Percentiles rank a stretch among this genome's conserved stretches.
phyloP scores from a whole-genome alignment of 768 basidiomycete genomes.

The Gyrodon lividus region DNA sequence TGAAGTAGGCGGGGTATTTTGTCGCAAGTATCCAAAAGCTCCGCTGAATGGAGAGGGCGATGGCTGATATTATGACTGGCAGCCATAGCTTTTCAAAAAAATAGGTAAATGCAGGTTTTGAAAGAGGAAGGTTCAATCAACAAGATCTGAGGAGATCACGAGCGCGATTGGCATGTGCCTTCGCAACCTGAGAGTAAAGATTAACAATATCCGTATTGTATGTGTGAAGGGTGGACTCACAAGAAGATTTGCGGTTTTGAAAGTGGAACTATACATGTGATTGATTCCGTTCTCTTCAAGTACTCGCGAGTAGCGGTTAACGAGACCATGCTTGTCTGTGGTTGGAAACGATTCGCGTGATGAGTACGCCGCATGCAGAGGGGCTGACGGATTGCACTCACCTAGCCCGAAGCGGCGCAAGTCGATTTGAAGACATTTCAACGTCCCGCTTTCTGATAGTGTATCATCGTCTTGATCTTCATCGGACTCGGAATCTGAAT shows the following conservation, averaged over 20 bases:
- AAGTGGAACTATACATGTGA: conserved; percentile 85
- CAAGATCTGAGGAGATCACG: conserved; percentile 58
- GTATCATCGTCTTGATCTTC: conserved; percentile 37
- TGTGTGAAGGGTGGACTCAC: conserved; percentile 37
- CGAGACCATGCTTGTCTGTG: conserved; percentile 74
- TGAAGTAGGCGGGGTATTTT: conserved; percentile 16
- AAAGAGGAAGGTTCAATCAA: conserved; percentile 32
- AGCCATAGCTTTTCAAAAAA: conserved; percentile 1
- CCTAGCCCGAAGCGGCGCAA: conserved; percentile 70
- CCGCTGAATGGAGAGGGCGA: not conserved
- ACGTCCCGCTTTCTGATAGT: conserved; percentile 36
- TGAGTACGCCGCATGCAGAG: not conserved
- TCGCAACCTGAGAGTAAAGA: conserved; percentile 45
- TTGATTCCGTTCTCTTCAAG: conserved; percentile 74
- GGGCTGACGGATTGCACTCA: conserved; percentile 28
- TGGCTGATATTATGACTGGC: not conserved
- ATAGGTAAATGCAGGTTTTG: not conserved
- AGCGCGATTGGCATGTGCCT: conserved; percentile 55
- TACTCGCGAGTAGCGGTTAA: conserved; percentile 72
- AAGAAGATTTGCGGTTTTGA: conserved; percentile 77
- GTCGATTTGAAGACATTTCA: conserved; percentile 77
- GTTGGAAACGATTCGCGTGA: conserved; percentile 3
- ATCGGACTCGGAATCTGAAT: conserved; percentile 36
- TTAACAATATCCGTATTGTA: not conserved
- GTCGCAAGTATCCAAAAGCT: not conserved